Conservation (phyloP, 345 rosid genomes). For the Dimocarpus longan region DNA sequence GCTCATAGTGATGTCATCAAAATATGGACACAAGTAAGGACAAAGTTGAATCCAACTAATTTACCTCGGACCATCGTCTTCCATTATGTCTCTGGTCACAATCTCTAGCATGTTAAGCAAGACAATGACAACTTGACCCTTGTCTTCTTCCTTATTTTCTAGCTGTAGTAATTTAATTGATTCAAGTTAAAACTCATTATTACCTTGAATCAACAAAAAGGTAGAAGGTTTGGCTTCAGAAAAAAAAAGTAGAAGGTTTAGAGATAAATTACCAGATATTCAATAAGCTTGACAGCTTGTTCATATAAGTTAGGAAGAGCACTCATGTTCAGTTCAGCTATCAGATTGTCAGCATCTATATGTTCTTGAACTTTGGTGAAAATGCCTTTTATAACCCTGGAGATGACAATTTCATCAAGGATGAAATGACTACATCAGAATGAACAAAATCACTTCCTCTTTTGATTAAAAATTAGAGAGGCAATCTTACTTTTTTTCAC, state of each 20-base stretch:
- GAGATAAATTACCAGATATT: conserved; percentile 57
- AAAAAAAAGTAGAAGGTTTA: background rate
- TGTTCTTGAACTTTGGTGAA: conserved; percentile 54
- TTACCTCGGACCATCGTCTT: conserved; percentile 54
- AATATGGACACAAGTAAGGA: conserved; percentile 1
- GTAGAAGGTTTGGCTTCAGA: background rate
- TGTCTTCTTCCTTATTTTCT: conserved; percentile 47
- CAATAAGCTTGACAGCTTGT: conserved; percentile 71
- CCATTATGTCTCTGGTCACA: conserved; percentile 61
- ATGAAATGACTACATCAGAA: background rate
- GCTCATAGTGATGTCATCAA: conserved; percentile 15
- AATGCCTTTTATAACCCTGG: conserved; percentile 61
- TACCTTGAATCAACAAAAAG: background rate
- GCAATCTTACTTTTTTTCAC: conserved; percentile 43
- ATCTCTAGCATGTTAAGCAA: conserved; percentile 61
- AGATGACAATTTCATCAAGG: conserved; percentile 22
- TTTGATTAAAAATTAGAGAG: background rate
- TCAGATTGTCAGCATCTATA: conserved; percentile 36
- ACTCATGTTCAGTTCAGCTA: conserved; percentile 60
- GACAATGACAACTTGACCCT: conserved; percentile 50
- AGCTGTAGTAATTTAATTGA: conserved; percentile 32
- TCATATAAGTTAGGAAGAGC: conserved; percentile 78
- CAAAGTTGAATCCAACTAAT: conserved; percentile 18
- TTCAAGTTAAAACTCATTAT: conserved; percentile 3
- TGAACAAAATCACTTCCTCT: background rate